Conservation (phyloP, 2,329 filamentous ascomycete genomes). For the Sclerotiophoma versabilis region DNA sequence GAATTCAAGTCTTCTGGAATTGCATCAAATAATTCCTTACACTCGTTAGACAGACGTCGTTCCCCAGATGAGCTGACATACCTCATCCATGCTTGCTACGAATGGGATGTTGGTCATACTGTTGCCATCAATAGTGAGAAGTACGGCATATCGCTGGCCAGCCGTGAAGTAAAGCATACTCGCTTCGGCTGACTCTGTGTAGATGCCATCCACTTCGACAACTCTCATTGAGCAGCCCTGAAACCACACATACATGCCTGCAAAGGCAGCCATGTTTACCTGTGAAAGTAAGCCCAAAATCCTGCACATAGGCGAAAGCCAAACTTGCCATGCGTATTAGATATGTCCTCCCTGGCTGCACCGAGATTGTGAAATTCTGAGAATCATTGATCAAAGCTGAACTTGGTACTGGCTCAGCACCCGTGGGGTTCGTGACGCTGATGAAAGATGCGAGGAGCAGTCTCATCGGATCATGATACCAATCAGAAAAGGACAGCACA, state of each 20-base stretch:
- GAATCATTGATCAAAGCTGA: slow-evolving; percentile 69
- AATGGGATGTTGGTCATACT: slow-evolving; percentile 65
- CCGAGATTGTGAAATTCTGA: slow-evolving; percentile 50
- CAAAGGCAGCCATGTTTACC: slow-evolving; percentile 70
- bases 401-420: slow-evolving; percentile 69
- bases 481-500: slow-evolving; percentile 71
- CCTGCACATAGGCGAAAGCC: background rate
- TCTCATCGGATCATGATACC: slow-evolving; percentile 65
- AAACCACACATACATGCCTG: slow-evolving; percentile 71
- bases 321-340: slow-evolving; percentile 65
- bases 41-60: background rate
- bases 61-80: background rate
- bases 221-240: slow-evolving; percentile 69
- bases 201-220: slow-evolving; percentile 74
- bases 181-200: slow-evolving; percentile 64
- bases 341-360: slow-evolving; percentile 62
- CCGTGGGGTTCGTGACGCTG: slow-evolving; percentile 56
- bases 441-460: slow-evolving; percentile 52
- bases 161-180: slow-evolving; percentile 69
- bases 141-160: slow-evolving; percentile 72
- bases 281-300: background rate
- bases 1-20: slow-evolving; percentile 71
- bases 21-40: slow-evolving; percentile 64
- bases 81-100: slow-evolving; percentile 51
- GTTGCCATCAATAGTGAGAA: slow-evolving; percentile 65